A percentile compares a stretch with the other conserved stretches of the same genome.
phyloP scores from a whole-genome alignment of 345 rosid species.

The Eucalyptus cloeziana region DNA sequence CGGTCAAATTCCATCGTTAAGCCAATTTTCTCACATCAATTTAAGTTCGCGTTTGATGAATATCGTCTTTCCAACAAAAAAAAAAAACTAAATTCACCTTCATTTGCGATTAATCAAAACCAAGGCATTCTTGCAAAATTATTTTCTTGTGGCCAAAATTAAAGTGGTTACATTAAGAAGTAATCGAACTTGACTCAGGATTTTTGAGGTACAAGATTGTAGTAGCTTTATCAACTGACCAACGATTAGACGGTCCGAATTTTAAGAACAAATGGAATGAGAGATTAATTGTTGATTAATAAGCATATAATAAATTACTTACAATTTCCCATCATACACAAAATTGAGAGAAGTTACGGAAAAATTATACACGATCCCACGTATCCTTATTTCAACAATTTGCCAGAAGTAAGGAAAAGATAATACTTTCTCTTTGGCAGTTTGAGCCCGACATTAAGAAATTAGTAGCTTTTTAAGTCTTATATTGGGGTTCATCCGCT shows the following conservation, averaged over 20 bases:
- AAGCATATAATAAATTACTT: no score
- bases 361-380: accelerated
- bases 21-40: neutral
- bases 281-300: neutral
- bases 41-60: neutral
- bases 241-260: no score
- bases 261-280: neutral
- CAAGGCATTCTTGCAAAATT: accelerated
- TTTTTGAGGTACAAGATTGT: neutral
- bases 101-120: neutral
- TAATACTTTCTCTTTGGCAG: neutral
- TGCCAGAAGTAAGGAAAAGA: neutral
- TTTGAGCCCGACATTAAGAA: neutral
- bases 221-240: neutral
- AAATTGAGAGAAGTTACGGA: neutral
- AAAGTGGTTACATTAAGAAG: accelerated
- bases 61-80: neutral
- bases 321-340: neutral
- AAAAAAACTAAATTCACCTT: neutral
- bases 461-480: neutral
- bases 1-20: neutral
- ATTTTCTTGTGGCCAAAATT: neutral
- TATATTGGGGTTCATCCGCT: neutral
- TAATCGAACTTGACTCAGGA: neutral
- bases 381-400: neutral